Percentiles rank a stretch among this genome's conserved stretches.
phyloP scores from a whole-genome alignment of 768 basidiomycete genomes.

The Collybia sordida region DNA sequence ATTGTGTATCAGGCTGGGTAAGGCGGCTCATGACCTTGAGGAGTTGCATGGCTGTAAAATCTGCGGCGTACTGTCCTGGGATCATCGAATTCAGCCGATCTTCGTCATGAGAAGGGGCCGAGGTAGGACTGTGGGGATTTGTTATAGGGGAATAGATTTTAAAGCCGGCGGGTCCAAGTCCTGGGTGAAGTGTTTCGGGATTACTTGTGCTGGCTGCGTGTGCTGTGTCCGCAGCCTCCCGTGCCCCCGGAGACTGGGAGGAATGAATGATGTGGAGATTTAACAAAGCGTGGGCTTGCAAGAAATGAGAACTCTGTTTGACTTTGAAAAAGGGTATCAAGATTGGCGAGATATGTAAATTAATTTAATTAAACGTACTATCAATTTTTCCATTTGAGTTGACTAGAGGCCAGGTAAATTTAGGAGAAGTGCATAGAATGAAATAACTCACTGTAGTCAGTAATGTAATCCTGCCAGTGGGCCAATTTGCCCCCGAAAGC shows the following conservation, averaged over 20 bases:
- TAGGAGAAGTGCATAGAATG: not conserved
- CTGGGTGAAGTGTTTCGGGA: slow-evolving; percentile 54
- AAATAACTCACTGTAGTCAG: slow-evolving; percentile 59
- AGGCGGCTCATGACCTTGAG: slow-evolving; percentile 81
- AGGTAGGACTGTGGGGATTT: slow-evolving; percentile 26
- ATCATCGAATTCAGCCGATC: slow-evolving; percentile 32
- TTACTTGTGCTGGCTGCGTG: slow-evolving; percentile 35
- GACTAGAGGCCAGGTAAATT: slow-evolving; percentile 38
- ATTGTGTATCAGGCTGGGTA: slow-evolving; percentile 58
- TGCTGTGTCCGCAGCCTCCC: slow-evolving; percentile 28
- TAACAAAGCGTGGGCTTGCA: slow-evolving; percentile 80
- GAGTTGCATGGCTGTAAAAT: slow-evolving; percentile 78
- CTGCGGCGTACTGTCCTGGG: slow-evolving; percentile 53
- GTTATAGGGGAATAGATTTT: slow-evolving; percentile 53
- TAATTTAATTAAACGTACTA: slow-evolving; percentile 44
- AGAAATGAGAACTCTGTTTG: slow-evolving; percentile 78
- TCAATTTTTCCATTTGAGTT: slow-evolving; percentile 73
- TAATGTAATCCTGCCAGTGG: slow-evolving; percentile 80
- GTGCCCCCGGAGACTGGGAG: slow-evolving; percentile 51
- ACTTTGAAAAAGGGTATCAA: slow-evolving; percentile 38
- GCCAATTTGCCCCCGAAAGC: slow-evolving; percentile 85
- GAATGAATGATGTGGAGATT: slow-evolving; percentile 89
- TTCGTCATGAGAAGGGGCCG: slow-evolving; percentile 14
- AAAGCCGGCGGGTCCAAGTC: slow-evolving; percentile 61
- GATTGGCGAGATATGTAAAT: not conserved